Evolutionary conservation across 176 grass and related monocot genomes (phyloP), one percentile per base, ranked within the genome.

Genomic region (Oryza longistaminata): DNA sequence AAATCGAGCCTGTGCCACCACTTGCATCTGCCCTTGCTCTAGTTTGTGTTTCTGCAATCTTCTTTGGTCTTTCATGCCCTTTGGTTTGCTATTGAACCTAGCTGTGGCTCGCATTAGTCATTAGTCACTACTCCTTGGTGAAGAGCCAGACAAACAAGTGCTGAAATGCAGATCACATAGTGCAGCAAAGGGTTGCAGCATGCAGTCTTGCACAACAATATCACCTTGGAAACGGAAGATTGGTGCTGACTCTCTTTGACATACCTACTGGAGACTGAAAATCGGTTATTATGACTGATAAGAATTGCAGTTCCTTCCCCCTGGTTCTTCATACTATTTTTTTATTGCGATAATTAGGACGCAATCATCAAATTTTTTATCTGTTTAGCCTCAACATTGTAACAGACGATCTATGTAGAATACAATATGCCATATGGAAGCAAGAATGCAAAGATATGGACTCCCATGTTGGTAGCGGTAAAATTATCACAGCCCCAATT

Each of bases 401-500:
- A 78, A 6, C 68, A 24, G 1, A 29, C 6, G 2, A 21, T 6
- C 25, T 76, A 55, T 68, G 68, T 85, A 97, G 94, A 86, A 48
- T 91, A 66, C 92, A 94, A 68, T 97, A 97, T 84, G 74, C 84
- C 64, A 92, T 77, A 82, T 97, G 92, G 94, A 97, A 97, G 90
- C 82, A 97, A 67, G 84, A 91, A 73, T 97, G 95, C 73, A 88
- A 76, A 77, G 90, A 89, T 29, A 92, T 89, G 90, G 95, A 94
- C 68, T 78, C 90, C 68, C 95, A 97, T 62, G 92, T 97, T 52
- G 95, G 95, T 25, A 97, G 90, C 25, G 86, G 92, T 43, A 92
- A 80, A 86, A 86, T 97, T 26, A 84, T 97, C 77, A 97, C 95
- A 21, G 92, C 95, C 77, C 95, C 95, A 62, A 72, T 97, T 68